Evolutionary conservation across 352 stramenopile genomes (phyloP).

Genomic region (Saprolegnia diclina): DNA sequence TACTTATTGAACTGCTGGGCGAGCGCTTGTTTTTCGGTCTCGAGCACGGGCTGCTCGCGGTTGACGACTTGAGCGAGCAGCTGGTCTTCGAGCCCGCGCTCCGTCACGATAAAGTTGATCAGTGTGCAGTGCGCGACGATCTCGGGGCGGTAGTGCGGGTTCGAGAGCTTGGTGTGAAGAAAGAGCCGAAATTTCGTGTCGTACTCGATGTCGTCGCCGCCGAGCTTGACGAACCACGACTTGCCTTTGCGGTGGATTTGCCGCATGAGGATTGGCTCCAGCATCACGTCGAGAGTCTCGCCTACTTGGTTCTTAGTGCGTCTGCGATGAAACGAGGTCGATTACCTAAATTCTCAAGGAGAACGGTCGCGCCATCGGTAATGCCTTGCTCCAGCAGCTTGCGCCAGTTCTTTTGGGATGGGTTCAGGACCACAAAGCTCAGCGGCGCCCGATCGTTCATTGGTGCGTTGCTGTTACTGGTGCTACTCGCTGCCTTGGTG

Average conservation of each 20-base stretch:
- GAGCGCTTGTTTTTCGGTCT: conserved; percentile 84
- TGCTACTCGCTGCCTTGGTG: background rate
- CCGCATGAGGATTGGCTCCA: conserved; percentile 87
- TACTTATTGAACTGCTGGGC: conserved; percentile 89
- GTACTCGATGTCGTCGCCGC: conserved; percentile 86
- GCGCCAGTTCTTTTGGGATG: conserved; percentile 71
- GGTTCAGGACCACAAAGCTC: conserved; percentile 62
- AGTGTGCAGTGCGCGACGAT: conserved; percentile 90
- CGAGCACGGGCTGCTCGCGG: conserved; percentile 83
- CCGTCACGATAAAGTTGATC: conserved; percentile 93
- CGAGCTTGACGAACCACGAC: conserved; percentile 83
- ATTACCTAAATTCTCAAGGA: conserved; percentile 81
- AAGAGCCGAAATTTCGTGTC: conserved; percentile 83
- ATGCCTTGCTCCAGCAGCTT: conserved; percentile 73
- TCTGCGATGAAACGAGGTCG: too few relatives aligned
- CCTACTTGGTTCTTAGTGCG: conserved; percentile 22
- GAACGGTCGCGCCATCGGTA: conserved; percentile 65
- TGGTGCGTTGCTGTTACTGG: background rate
- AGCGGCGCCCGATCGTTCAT: background rate
- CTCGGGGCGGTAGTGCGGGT: conserved; percentile 89
- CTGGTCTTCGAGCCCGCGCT: conserved; percentile 86
- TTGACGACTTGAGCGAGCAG: conserved; percentile 85
- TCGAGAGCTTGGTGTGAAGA: conserved; percentile 89
- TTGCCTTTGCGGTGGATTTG: conserved; percentile 85
- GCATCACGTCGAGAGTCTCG: conserved; percentile 76